Percentiles rank a stretch among this genome's conserved stretches.
These are phyloP conservation scores for Hypomyces rosellus DNA, from an alignment of 2,329 filamentous ascomycete genomes.

Conservation along the genomic window DNA sequence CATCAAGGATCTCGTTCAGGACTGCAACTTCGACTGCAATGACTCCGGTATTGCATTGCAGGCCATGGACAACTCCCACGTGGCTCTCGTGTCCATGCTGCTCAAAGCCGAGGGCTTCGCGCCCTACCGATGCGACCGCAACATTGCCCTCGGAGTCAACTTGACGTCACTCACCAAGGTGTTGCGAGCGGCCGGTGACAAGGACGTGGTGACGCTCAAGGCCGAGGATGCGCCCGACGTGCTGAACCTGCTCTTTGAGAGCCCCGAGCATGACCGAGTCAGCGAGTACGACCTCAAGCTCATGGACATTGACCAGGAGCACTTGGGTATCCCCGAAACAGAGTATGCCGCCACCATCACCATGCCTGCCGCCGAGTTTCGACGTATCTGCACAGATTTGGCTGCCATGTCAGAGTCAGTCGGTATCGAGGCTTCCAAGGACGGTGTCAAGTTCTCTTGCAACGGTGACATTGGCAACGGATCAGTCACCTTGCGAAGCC, in stretches of 20 bases:
- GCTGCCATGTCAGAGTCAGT: slow-evolving; percentile 93
- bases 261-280: slow-evolving; percentile 75
- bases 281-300: slow-evolving; percentile 99
- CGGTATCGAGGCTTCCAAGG: slow-evolving; percentile 91
- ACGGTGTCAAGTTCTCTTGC: slow-evolving; percentile 92
- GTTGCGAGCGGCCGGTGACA: slow-evolving; percentile 85
- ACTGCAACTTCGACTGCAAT: slow-evolving; percentile 99
- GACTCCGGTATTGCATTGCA: slow-evolving; percentile 96
- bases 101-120: slow-evolving; percentile 92
- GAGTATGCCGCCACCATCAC: slow-evolving; percentile 89
- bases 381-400: slow-evolving; percentile 89
- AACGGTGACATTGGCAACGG: slow-evolving; percentile 94
- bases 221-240: slow-evolving; percentile 95
- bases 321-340: slow-evolving; percentile 97
- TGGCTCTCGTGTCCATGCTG: slow-evolving; percentile 98
- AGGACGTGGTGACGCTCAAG: slow-evolving; percentile 94
- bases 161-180: slow-evolving; percentile 95
- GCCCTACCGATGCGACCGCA: slow-evolving; percentile 96
- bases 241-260: slow-evolving; percentile 94
- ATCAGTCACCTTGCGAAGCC: slow-evolving; percentile 82
- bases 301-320: slow-evolving; percentile 99
- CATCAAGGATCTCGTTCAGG: slow-evolving; percentile 98
- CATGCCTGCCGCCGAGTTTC: slow-evolving; percentile 87
- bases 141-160: slow-evolving; percentile 97
- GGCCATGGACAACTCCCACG: slow-evolving; percentile 99